phyloP scores from a whole-genome alignment of 2,329 filamentous ascomycete genomes.

The Ophiostoma perfectum region DNA sequence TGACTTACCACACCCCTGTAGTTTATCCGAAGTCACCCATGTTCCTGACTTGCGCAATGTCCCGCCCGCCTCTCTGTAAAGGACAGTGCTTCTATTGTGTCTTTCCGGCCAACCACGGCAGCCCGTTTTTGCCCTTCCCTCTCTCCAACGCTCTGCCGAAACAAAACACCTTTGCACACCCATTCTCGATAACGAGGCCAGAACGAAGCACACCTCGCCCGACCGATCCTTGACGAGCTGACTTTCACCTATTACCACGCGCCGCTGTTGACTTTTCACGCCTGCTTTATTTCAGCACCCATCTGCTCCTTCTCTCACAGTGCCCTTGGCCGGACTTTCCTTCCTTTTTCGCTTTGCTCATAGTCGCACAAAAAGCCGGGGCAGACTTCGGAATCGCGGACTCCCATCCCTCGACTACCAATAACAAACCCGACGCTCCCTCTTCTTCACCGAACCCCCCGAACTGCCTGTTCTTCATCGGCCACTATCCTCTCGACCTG shows the following conservation, averaged over 20 bases:
- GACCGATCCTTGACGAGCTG: background rate
- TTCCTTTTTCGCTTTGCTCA: slow-evolving; percentile 9
- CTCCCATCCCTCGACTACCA: background rate
- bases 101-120: background rate
- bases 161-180: slow-evolving; percentile 12
- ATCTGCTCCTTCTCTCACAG: background rate
- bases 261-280: no score
- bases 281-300: background rate
- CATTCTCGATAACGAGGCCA: background rate
- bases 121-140: slow-evolving; percentile 10
- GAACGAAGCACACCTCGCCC: slow-evolving; percentile 11
- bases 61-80: slow-evolving; percentile 7
- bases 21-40: slow-evolving; percentile 19
- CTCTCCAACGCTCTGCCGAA: slow-evolving; percentile 13
- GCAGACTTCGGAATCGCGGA: slow-evolving; percentile 8
- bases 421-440: background rate
- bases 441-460: background rate
- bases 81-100: background rate
- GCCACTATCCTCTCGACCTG: background rate
- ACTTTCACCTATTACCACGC: background rate
- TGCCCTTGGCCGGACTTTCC: background rate
- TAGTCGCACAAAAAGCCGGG: slow-evolving; percentile 5
- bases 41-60: slow-evolving; percentile 18
- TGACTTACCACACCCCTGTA: background rate
- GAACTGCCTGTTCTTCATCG: background rate